Base-by-base conservation (phyloP, 768 basidiomycete genomes). In the Artomyces pyxidatus region DNA sequence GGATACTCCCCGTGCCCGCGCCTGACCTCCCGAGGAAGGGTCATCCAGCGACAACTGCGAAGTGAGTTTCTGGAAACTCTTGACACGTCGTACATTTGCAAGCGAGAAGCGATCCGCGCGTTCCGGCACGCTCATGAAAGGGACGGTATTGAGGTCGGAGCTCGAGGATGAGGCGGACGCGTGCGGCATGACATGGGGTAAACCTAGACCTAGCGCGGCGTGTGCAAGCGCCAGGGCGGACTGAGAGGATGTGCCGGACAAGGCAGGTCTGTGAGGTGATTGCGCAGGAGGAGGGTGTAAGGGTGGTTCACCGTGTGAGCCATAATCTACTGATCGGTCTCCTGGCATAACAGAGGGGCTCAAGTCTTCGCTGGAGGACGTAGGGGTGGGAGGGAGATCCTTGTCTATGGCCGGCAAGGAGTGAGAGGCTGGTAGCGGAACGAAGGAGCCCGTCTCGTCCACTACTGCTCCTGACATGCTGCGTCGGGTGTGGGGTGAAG, bases 171-270 rank as follows among this genome's bases (percentile, higher is more conserved):
- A 66, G 2, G 64, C 48, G 22, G 65, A 58, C 8, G 69, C 58
- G 45, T 66, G 58, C 17, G 78, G 74, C 48, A 78, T 66, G 43
- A 74, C 68, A 56, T 75, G 77, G 37, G 81, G 72, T 27, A 82
- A 67, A 41, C 82, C 79, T 23, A 85, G 59, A 17, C 80, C 81
- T 25, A 82, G 60, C 2, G 76, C 68, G 26, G 83, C 75, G 37
- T 78, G 81, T 17, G 76, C 75, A 19, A 78, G 66, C 28, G 75
- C 73, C 25, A 71, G 51, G 17, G 70, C 64, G 8, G 65, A 50
- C 37, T 62, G 59, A 38, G 66, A 58, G 10, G 65, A 45, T 23
- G n/a, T 25, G 27, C 17, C 30, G 6, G 54, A 51, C 16, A 37
- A 50, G 6, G 40, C 11, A 16, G 54, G 37, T 25, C n/a, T 44